These are phyloP conservation scores for Emmonsiellopsis sp. DNA, from an alignment of 2,329 filamentous ascomycete genomes.

Conservation along the genomic window DNA sequence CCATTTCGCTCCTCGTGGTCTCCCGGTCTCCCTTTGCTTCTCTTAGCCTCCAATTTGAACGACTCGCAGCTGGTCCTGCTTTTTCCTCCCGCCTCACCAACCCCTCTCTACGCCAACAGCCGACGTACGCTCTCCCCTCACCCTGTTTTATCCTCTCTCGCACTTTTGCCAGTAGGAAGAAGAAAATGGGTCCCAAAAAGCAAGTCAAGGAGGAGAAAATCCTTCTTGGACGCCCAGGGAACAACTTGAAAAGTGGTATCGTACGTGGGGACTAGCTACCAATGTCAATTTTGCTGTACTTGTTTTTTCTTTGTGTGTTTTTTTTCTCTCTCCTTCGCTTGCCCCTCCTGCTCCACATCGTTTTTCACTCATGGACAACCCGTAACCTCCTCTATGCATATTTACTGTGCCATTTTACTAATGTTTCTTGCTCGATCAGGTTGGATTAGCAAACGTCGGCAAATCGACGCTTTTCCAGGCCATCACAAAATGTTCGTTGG, in stretches of 20 bases:
- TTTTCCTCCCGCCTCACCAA: constrained; percentile 29
- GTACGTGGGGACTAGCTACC: constrained; percentile 56
- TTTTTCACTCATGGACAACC: background rate
- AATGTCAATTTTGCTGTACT: constrained; percentile 4
- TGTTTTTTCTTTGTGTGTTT: constrained; percentile 18
- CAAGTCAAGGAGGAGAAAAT: constrained; percentile 86
- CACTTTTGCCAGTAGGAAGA: constrained; percentile 48
- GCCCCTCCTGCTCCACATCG: constrained; percentile 1
- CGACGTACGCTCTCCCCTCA: background rate
- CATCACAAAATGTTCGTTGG: constrained; percentile 93
- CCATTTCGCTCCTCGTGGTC: constrained; percentile 14
- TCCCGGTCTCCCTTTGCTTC: constrained; percentile 30
- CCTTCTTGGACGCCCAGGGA: constrained; percentile 88
- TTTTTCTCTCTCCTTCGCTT: constrained; percentile 14
- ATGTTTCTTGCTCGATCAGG: constrained; percentile 43
- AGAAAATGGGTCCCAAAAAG: constrained; percentile 96
- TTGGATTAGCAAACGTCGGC: constrained; percentile 97
- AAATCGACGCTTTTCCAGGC: constrained; percentile 99
- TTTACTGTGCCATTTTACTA: background rate
- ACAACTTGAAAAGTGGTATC: constrained; percentile 98
- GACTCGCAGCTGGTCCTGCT: constrained; percentile 55
- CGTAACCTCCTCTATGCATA: background rate
- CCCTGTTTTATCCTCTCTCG: constrained; percentile 8
- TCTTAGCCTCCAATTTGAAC: constrained; percentile 25
- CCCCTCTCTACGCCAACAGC: constrained; percentile 3